Evolutionary conservation across 768 basidiomycete genomes (phyloP).

Genomic region (Macrolepiota fuliginosa): DNA sequence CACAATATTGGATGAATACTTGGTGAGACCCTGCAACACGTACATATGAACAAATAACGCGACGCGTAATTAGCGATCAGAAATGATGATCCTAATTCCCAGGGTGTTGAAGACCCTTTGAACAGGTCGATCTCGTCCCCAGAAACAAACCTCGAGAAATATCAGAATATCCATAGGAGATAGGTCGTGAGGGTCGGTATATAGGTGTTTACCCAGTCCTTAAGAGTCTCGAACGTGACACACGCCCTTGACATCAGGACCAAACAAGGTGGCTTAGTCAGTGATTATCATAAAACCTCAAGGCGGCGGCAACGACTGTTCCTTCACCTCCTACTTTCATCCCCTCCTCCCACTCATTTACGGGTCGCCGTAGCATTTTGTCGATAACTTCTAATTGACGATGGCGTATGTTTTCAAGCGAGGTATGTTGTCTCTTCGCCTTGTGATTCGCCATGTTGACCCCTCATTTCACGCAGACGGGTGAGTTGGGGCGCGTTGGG

Average conservation of each 20-base stretch:
- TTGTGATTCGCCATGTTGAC: conserved; percentile 8
- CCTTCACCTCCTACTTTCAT: not conserved
- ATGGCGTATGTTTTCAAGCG: conserved; percentile 32
- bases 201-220: too few relatives aligned
- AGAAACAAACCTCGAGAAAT: not conserved
- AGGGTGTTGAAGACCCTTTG: not conserved
- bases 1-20: not conserved
- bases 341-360: not conserved
- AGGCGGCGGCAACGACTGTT: not conserved
- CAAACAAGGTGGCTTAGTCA: conserved; percentile 13
- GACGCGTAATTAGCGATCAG: conserved; percentile 10
- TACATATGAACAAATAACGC: conserved; percentile 10
- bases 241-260: not conserved
- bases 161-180: not conserved
- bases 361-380: not conserved
- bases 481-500: conserved; percentile 39
- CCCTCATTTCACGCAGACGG: conserved; percentile 34
- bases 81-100: not conserved
- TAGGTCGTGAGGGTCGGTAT: not conserved
- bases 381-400: not conserved
- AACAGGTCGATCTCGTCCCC: not conserved
- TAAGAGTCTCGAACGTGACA: not conserved
- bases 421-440: conserved; percentile 26
- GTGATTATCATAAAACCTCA: conserved; percentile 15
- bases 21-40: not conserved